These are phyloP conservation scores for Euphorbia celastroides DNA, from an alignment of 441 rosid genomes.

Conservation along the genomic window DNA sequence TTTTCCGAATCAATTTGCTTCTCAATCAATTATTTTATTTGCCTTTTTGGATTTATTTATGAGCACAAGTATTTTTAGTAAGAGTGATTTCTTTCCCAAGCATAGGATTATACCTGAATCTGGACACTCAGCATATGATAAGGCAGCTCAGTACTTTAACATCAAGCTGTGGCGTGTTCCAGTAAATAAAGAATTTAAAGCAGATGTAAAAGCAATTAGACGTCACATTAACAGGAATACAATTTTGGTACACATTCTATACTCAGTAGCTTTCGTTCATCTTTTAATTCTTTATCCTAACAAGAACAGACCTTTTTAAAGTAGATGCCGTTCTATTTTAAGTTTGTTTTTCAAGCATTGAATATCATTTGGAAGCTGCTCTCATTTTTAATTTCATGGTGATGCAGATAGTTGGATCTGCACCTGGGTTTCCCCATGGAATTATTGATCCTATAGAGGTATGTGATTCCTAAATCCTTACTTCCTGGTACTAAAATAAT, in stretches of 20 bases:
- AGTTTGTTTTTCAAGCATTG: conserved; percentile 11
- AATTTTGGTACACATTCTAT: conserved; percentile 51
- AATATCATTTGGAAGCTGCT: conserved; percentile 7
- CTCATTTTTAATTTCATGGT: conserved; percentile 23
- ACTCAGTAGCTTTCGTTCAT: neutral
- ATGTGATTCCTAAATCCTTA: conserved; percentile 14
- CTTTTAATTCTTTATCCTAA: neutral
- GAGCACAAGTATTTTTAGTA: conserved; percentile 8
- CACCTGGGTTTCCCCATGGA: conserved; percentile 98
- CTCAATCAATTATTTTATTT: neutral
- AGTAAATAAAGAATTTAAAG: conserved; percentile 74
- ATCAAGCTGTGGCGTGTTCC: conserved; percentile 92
- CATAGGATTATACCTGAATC: conserved; percentile 92
- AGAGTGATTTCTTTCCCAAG: conserved; percentile 19
- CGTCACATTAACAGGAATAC: conserved; percentile 67
- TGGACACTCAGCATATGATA: conserved; percentile 96
- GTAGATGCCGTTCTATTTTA: conserved; percentile 11
- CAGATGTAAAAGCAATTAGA: conserved; percentile 72
- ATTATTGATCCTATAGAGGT: conserved; percentile 96
- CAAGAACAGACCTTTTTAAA: neutral
- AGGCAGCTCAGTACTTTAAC: conserved; percentile 94
- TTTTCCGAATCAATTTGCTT: conserved; percentile 2
- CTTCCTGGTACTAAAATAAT: neutral
- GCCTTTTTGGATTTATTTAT: conserved; percentile 3
- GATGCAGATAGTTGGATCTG: conserved; percentile 93